Evolutionary conservation across 2,329 filamentous ascomycete genomes (phyloP).

Genomic region (Xylariaceae sp.): DNA sequence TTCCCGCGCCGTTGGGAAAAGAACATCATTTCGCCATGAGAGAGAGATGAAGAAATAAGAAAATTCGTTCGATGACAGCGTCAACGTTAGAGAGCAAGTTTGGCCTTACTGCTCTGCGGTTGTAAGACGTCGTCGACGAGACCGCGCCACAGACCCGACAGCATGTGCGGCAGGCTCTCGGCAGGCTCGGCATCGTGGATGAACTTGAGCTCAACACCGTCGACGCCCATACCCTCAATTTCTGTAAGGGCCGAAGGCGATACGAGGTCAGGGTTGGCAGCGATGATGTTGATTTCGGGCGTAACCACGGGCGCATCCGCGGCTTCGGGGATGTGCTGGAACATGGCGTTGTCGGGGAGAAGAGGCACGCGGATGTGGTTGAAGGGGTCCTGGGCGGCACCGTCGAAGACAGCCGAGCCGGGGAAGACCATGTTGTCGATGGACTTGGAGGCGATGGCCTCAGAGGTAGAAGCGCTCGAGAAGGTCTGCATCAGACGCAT

Average conservation of each 20-base stretch:
- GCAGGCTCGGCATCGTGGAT: slow-evolving; percentile 35
- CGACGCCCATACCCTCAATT: slow-evolving; percentile 53
- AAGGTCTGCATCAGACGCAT: slow-evolving; percentile 62
- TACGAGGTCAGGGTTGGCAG: slow-evolving; percentile 50
- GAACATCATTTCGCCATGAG: background rate
- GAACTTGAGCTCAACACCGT: slow-evolving; percentile 52
- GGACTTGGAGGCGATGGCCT: slow-evolving; percentile 32
- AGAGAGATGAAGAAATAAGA: slow-evolving; percentile 24
- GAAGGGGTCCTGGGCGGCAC: slow-evolving; percentile 31
- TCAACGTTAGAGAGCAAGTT: slow-evolving; percentile 26
- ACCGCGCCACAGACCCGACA: slow-evolving; percentile 52
- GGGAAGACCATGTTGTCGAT: slow-evolving; percentile 54
- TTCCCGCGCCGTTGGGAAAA: background rate
- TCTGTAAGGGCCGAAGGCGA: slow-evolving; percentile 49
- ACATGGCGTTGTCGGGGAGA: slow-evolving; percentile 53
- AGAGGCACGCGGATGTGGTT: slow-evolving; percentile 51
- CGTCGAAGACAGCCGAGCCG: slow-evolving; percentile 34
- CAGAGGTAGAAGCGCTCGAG: slow-evolving; percentile 38
- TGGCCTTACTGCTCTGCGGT: slow-evolving; percentile 26
- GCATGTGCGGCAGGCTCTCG: slow-evolving; percentile 40
- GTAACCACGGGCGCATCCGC: slow-evolving; percentile 37
- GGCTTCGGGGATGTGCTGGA: slow-evolving; percentile 41
- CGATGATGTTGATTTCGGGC: slow-evolving; percentile 51
- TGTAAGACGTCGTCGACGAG: slow-evolving; percentile 44
- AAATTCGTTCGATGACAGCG: slow-evolving; percentile 15